These are phyloP conservation scores for Ophiocordyceps camponoti-floridani DNA, from an alignment of 2,329 filamentous ascomycete genomes.

Conservation along the genomic window DNA sequence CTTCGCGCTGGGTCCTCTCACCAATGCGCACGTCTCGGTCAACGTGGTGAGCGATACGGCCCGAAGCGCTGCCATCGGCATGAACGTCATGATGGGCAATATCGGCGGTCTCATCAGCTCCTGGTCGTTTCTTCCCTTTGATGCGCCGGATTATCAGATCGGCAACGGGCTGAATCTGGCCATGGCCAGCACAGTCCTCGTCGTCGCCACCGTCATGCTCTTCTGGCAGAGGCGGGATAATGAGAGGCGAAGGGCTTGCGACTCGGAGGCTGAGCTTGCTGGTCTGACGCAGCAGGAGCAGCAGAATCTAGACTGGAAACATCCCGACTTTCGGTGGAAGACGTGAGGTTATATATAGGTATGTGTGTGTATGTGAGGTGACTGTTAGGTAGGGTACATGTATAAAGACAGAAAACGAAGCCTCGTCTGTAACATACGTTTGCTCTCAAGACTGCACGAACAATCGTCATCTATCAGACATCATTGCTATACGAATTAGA, in stretches of 20 bases:
- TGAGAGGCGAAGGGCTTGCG: slow-evolving; percentile 13
- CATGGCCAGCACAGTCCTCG: slow-evolving; percentile 29
- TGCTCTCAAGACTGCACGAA: too few species aligned
- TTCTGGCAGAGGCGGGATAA: slow-evolving; percentile 48
- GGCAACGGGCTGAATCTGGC: slow-evolving; percentile 56
- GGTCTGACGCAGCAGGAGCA: slow-evolving; percentile 34
- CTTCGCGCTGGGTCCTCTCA: slow-evolving; percentile 45
- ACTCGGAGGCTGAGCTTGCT: slow-evolving; percentile 25
- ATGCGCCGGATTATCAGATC: slow-evolving; percentile 48
- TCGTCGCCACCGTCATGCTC: slow-evolving; percentile 28
- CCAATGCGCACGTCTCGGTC: slow-evolving; percentile 48
- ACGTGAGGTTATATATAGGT: slow-evolving; percentile 5
- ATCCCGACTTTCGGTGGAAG: slow-evolving; percentile 45
- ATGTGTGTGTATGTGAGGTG: too few species aligned
- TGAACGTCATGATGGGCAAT: slow-evolving; percentile 53
- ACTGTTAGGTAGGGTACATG: too few species aligned
- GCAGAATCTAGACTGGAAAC: slow-evolving; percentile 46
- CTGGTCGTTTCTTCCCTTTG: slow-evolving; percentile 45
- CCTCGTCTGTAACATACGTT: too few species aligned
- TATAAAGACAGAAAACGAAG: too few species aligned
- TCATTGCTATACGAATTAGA: background rate
- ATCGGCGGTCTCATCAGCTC: slow-evolving; percentile 50
- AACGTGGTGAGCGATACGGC: slow-evolving; percentile 58
- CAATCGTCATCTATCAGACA: too few species aligned
- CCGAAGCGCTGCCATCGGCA: slow-evolving; percentile 46